Evolutionary conservation across 2,329 filamentous ascomycete species (phyloP).

Genomic region (Fusarium newnesense): DNA sequence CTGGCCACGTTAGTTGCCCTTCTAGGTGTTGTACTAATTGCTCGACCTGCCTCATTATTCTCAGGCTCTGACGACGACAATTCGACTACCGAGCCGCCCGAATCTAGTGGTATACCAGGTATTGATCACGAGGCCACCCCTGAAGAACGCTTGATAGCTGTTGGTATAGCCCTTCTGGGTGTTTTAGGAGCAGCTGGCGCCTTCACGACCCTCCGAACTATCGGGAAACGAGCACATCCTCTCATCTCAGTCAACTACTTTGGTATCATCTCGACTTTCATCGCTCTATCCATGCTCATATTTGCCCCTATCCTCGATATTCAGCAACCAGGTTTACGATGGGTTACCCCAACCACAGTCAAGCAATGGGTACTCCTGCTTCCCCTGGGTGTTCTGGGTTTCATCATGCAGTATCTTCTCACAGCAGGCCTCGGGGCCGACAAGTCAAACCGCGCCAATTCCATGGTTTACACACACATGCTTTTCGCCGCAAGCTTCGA

Average conservation of each 20-base stretch:
- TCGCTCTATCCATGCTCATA: conserved; percentile 70
- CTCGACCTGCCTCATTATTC: conserved; percentile 73
- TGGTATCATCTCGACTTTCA: conserved; percentile 73
- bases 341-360: conserved; percentile 53
- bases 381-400: conserved; percentile 78
- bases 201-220: conserved; percentile 80
- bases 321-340: conserved; percentile 57
- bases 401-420: conserved; percentile 87
- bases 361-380: conserved; percentile 74
- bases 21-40: conserved; percentile 84
- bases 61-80: conserved; percentile 30
- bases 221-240: conserved; percentile 82
- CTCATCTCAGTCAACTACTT: conserved; percentile 92
- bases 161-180: conserved; percentile 78
- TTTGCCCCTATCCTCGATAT: conserved; percentile 58
- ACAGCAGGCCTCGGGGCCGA: conserved; percentile 80
- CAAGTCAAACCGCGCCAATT: conserved; percentile 67
- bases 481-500: conserved; percentile 65
- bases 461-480: conserved; percentile 69
- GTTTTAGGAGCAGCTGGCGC: conserved; percentile 80
- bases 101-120: conserved; percentile 41
- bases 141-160: conserved; percentile 74
- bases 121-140: conserved; percentile 60
- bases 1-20: conserved; percentile 80
- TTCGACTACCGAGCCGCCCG: conserved; percentile 28